Conservation (phyloP, 306 rosid species). For the Cotoneaster glaucophyllus region DNA sequence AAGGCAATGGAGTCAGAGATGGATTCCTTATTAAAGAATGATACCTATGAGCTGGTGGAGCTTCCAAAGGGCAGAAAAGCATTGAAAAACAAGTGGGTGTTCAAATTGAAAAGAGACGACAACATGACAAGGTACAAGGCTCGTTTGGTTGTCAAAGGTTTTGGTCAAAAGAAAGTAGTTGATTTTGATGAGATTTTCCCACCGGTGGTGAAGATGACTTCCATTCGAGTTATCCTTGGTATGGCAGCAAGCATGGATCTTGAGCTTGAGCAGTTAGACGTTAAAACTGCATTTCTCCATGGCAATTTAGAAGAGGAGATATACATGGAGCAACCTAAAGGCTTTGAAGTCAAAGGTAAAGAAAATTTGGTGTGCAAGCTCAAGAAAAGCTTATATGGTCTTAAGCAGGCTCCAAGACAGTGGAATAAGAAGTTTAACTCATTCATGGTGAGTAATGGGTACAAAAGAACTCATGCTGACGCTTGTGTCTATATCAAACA, state of each 20-base stretch:
- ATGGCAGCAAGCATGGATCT: not conserved
- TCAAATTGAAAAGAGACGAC: not conserved
- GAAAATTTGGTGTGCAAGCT: not conserved
- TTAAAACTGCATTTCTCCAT: not conserved
- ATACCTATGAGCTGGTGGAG: not conserved
- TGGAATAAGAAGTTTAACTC: not conserved
- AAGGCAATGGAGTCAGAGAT: not conserved
- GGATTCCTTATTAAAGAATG: not conserved
- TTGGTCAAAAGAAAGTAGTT: not conserved
- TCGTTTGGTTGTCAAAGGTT: not conserved
- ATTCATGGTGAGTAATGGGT: too few species aligned
- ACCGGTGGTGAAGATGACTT: not conserved
- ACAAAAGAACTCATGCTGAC: too few species aligned
- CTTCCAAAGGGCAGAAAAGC: not conserved
- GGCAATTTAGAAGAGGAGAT: not conserved
- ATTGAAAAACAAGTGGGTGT: not conserved
- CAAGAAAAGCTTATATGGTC: not conserved
- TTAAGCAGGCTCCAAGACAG: not conserved
- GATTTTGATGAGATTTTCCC: not conserved
- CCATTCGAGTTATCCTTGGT: not conserved
- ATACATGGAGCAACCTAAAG: not conserved
- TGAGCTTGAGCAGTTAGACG: not conserved
- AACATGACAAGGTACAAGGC: not conserved
- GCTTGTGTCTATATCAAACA: not conserved
- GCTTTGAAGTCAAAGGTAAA: not conserved